These are phyloP conservation scores for Ceratobasidium sp. DNA, from an alignment of 1,284 basidiomycete species.

Conservation along the genomic window DNA sequence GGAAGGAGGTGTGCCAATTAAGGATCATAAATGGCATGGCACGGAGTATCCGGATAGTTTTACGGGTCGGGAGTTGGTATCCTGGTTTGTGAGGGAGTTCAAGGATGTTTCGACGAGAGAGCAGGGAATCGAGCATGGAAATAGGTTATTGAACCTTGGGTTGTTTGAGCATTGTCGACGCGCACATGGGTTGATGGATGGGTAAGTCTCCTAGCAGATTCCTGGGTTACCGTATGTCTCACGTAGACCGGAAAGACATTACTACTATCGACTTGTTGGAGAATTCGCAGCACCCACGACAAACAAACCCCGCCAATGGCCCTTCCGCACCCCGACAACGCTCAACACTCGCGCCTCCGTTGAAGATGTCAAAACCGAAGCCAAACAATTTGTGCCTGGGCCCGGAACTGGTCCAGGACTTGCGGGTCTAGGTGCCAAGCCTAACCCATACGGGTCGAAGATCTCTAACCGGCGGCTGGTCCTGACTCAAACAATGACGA, in stretches of 20 bases:
- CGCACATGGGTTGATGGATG: slow-evolving; percentile 85
- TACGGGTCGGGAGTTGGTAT: slow-evolving; percentile 86
- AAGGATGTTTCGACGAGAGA: slow-evolving; percentile 83
- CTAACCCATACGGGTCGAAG: slow-evolving; percentile 52
- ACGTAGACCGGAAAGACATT: slow-evolving; percentile 69
- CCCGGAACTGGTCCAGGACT: not conserved
- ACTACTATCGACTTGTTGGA: slow-evolving; percentile 86
- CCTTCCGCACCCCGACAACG: slow-evolving; percentile 35
- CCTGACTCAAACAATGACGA: slow-evolving; percentile 87
- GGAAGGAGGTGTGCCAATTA: slow-evolving; percentile 81
- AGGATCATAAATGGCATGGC: slow-evolving; percentile 81
- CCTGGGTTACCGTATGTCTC: not conserved
- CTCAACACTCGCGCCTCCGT: slow-evolving; percentile 37
- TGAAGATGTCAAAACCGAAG: slow-evolving; percentile 30
- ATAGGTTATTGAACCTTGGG: slow-evolving; percentile 79
- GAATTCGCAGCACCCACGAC: slow-evolving; percentile 80
- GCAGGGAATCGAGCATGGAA: slow-evolving; percentile 84
- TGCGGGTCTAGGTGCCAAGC: not conserved
- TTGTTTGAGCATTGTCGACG: slow-evolving; percentile 86
- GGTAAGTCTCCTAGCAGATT: slow-evolving; percentile 63
- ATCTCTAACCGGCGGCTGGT: slow-evolving; percentile 74
- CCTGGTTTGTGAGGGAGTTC: slow-evolving; percentile 89
- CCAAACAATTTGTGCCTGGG: not conserved
- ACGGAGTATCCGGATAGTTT: slow-evolving; percentile 81
- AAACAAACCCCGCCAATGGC: slow-evolving; percentile 62